Conservation (phyloP, 768 basidiomycete genomes). For the Lentinula sp. region DNA sequence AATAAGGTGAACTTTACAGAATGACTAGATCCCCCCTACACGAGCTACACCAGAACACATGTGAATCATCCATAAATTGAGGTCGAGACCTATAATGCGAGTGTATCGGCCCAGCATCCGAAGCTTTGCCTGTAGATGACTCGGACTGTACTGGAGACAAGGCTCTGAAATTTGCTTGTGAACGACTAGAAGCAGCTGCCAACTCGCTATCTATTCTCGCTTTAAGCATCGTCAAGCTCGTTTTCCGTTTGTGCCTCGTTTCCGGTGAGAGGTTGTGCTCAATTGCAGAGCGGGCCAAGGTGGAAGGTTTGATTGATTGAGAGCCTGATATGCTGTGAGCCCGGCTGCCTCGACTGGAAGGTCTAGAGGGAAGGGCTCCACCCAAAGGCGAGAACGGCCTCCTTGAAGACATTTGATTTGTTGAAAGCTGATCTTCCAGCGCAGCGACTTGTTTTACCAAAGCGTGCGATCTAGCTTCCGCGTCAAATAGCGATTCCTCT, state of each 20-base stretch:
- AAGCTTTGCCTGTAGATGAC: slow-evolving; percentile 22
- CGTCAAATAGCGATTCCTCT: slow-evolving; percentile 68
- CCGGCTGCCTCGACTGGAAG: slow-evolving; percentile 1
- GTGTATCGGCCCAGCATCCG: slow-evolving; percentile 15
- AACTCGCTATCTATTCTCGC: slow-evolving; percentile 84
- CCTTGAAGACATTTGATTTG: slow-evolving; percentile 27
- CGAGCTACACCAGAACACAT: slow-evolving; percentile 85
- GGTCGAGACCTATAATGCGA: slow-evolving; percentile 37
- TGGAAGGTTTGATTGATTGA: slow-evolving; percentile 6
- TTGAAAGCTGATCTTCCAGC: slow-evolving; percentile 62
- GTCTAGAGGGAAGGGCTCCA: neutral
- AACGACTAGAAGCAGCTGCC: slow-evolving; percentile 17
- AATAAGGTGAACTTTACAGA: slow-evolving; percentile 30
- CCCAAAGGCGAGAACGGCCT: neutral
- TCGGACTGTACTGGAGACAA: slow-evolving; percentile 49
- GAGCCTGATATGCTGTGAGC: neutral
- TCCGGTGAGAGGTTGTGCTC: slow-evolving; percentile 70
- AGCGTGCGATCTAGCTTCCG: slow-evolving; percentile 60
- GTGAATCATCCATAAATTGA: slow-evolving; percentile 83
- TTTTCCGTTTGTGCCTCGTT: slow-evolving; percentile 74
- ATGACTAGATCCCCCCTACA: slow-evolving; percentile 81
- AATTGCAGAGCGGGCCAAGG: slow-evolving; percentile 50
- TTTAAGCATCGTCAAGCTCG: slow-evolving; percentile 86
- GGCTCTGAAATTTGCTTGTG: slow-evolving; percentile 44
- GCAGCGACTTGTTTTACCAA: slow-evolving; percentile 61